Percentiles rank a stretch among this genome's conserved stretches.
phyloP scores from a whole-genome alignment of 306 rosid genomes.

The Cyamopsis tetragonoloba region DNA sequence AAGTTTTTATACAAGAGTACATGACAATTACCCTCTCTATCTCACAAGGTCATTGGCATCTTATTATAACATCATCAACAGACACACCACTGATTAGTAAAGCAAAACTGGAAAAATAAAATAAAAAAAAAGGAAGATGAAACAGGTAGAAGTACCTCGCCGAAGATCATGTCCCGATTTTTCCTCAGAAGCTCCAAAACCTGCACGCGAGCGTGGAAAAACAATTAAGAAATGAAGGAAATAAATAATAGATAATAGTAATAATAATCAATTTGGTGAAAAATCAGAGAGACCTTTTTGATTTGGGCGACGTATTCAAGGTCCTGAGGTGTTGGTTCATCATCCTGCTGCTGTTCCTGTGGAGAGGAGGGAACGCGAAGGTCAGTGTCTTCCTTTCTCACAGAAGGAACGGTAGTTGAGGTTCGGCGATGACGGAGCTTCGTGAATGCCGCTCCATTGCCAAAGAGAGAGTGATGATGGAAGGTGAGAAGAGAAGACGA shows the following conservation, averaged over 20 bases:
- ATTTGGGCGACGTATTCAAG: constrained; percentile 64
- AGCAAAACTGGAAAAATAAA: not conserved
- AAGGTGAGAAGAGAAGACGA: constrained; percentile 19
- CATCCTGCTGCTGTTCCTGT: not conserved
- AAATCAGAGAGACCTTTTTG: constrained; percentile 44
- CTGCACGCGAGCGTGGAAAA: constrained; percentile 30
- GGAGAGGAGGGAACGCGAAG: constrained; percentile 36
- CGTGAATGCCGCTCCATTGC: not conserved
- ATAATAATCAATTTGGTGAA: not conserved
- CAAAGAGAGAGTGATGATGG: constrained; percentile 7
- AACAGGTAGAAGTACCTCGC: constrained; percentile 63
- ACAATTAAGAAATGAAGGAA: not conserved
- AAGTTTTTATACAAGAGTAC: not conserved
- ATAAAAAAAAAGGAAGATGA: not conserved
- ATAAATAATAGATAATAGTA: not conserved
- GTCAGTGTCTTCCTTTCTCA: constrained; percentile 38
- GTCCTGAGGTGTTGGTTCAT: constrained; percentile 45
- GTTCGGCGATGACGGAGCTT: constrained; percentile 22
- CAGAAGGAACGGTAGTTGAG: constrained; percentile 17
- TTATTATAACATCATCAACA: not conserved
- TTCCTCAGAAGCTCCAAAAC: constrained; percentile 78
- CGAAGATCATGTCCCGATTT: constrained; percentile 88
- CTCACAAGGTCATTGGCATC: not conserved
- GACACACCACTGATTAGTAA: not conserved
- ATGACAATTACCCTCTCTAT: not conserved